These are phyloP conservation scores for Phytomonas sp. DNA, from an alignment of 208 protist species.

Conservation along the genomic window DNA sequence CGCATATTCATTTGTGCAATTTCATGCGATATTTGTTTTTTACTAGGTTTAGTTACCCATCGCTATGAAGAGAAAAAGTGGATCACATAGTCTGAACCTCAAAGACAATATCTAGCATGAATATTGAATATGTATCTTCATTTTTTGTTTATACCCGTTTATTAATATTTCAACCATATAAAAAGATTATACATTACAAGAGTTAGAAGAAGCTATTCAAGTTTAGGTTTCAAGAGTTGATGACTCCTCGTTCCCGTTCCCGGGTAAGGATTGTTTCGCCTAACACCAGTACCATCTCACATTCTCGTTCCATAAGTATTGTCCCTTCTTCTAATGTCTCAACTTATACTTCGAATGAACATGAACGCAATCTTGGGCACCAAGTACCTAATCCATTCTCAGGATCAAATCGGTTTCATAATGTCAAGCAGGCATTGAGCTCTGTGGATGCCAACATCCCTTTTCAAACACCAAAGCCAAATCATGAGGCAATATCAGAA, in stretches of 20 bases:
- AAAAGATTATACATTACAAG: background rate
- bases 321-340: slow-evolving; percentile 12
- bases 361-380: background rate
- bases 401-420: background rate
- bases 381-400: background rate
- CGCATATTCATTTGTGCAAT: slow-evolving; percentile 2
- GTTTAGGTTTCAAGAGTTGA: background rate
- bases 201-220: slow-evolving; percentile 2
- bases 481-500: background rate
- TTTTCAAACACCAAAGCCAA: background rate
- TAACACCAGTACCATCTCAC: slow-evolving; percentile 30
- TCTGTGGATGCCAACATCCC: background rate
- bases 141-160: background rate
- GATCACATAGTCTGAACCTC: background rate
- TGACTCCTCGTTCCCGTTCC: slow-evolving; percentile 25
- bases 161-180: background rate
- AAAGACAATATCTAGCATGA: background rate
- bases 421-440: background rate
- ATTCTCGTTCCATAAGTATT: slow-evolving; percentile 30
- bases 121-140: background rate
- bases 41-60: slow-evolving; percentile 5
- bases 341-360: background rate
- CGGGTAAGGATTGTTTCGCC: slow-evolving; percentile 40
- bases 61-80: background rate
- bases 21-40: background rate